Evolutionary conservation across 257 asterid genomes (phyloP).

Genomic region (Ligustrum vulgare): DNA sequence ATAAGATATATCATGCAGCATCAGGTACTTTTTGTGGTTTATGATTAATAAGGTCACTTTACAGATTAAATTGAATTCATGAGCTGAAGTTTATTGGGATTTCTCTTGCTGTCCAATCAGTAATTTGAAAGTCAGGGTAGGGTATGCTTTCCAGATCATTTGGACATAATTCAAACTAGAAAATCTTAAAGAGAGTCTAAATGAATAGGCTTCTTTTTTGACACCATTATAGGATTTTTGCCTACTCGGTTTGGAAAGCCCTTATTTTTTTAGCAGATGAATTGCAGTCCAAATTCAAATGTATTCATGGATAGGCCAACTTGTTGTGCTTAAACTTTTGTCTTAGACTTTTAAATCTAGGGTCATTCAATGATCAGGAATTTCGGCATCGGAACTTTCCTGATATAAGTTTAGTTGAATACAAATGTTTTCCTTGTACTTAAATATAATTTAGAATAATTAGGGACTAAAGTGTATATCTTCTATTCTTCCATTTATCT

Average conservation of each 20-base stretch:
- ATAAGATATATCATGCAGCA: neutral
- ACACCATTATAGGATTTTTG: neutral
- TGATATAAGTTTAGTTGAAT: neutral
- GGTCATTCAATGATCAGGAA: slow-evolving; percentile 19
- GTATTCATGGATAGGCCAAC: neutral
- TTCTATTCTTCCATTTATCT: too few relatives aligned
- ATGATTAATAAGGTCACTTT: neutral
- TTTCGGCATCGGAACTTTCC: neutral
- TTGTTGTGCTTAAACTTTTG: slow-evolving; percentile 6
- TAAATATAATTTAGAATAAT: too few relatives aligned
- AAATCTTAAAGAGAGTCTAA: slow-evolving; percentile 3
- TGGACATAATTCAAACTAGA: slow-evolving; percentile 5
- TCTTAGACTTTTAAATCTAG: slow-evolving; percentile 1
- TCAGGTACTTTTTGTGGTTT: neutral
- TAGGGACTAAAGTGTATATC: too few relatives aligned
- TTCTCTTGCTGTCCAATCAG: neutral
- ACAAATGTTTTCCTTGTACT: too few relatives aligned
- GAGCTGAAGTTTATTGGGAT: neutral
- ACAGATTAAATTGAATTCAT: neutral
- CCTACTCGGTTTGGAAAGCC: neutral
- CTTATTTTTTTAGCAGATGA: slow-evolving; percentile 3
- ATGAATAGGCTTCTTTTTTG: neutral
- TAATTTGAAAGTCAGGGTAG: neutral
- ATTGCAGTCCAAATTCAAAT: slow-evolving; percentile 12
- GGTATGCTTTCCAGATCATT: neutral